phyloP scores from a whole-genome alignment of 176 grass and related monocot species.

The Typha latifolia region DNA sequence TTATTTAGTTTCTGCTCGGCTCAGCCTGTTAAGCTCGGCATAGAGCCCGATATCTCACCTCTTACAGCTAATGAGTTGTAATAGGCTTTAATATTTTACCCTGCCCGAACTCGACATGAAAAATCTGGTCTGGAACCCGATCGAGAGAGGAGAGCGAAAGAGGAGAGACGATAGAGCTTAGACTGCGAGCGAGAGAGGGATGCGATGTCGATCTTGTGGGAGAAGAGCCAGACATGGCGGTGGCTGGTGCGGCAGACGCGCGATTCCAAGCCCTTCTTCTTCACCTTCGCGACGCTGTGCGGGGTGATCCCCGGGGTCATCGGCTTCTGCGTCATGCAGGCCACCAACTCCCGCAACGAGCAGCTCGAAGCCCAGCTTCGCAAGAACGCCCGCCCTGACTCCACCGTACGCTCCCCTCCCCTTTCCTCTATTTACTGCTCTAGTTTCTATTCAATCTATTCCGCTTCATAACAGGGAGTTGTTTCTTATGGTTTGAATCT shows the following conservation, averaged over 20 bases:
- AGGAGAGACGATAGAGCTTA: no score
- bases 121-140: no score
- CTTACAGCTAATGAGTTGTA: no score
- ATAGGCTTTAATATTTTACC: no score
- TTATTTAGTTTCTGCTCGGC: no score
- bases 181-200: background rate
- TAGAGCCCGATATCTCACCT: no score
- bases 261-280: constrained; percentile 95
- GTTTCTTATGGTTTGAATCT: no score
- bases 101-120: no score
- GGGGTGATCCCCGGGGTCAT: constrained; percentile 69
- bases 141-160: no score
- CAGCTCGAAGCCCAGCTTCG: constrained; percentile 79
- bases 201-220: constrained; percentile 84
- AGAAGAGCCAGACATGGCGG: constrained; percentile 82
- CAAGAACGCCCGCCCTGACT: constrained; percentile 55
- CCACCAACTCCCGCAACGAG: constrained; percentile 73
- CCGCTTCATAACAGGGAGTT: no score
- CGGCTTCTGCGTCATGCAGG: constrained; percentile 85
- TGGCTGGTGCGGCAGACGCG: constrained; percentile 73
- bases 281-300: constrained; percentile 66
- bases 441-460: no score
- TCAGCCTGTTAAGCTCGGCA: no score
- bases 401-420: constrained; percentile 24
- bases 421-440: background rate